Evolutionary conservation across 805 yeast genomes (phyloP).

Genomic region (Metschnikowia noctiluminum): DNA sequence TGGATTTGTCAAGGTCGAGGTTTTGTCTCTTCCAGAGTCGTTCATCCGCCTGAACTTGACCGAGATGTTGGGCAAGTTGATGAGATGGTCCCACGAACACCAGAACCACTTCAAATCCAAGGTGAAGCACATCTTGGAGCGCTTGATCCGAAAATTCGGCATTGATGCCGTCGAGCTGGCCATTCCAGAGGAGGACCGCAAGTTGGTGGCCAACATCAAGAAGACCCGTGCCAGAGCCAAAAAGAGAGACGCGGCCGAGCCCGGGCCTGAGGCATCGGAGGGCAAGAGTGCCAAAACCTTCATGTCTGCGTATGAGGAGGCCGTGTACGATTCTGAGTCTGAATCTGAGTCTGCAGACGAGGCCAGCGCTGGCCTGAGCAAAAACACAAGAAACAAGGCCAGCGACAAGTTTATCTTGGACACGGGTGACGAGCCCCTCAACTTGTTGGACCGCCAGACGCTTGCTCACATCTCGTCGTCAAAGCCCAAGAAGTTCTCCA

Average conservation of each 20-base stretch:
- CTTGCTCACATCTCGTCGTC: slow-evolving; percentile 86
- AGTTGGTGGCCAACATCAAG: slow-evolving; percentile 78
- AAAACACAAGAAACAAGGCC: slow-evolving; percentile 19
- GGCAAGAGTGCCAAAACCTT: slow-evolving; percentile 43
- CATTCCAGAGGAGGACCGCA: slow-evolving; percentile 89
- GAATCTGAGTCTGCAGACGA: slow-evolving; percentile 56
- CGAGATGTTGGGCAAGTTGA: slow-evolving; percentile 63
- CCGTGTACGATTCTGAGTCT: slow-evolving; percentile 64
- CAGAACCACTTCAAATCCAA: slow-evolving; percentile 92
- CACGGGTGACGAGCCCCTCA: slow-evolving; percentile 74
- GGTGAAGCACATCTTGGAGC: slow-evolving; percentile 89
- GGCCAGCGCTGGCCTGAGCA: slow-evolving; percentile 24
- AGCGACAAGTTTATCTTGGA: slow-evolving; percentile 71
- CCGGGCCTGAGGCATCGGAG: slow-evolving; percentile 20
- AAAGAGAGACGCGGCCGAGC: slow-evolving; percentile 54
- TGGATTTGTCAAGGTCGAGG: slow-evolving; percentile 90
- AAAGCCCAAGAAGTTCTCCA: slow-evolving; percentile 62
- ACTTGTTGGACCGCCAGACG: slow-evolving; percentile 81
- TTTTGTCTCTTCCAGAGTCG: slow-evolving; percentile 77
- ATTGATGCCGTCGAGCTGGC: slow-evolving; percentile 72
- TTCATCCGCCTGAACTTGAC: slow-evolving; percentile 63
- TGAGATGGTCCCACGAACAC: slow-evolving; percentile 95
- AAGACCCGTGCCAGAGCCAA: slow-evolving; percentile 82
- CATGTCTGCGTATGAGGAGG: slow-evolving; percentile 90
- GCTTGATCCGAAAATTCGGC: slow-evolving; percentile 89